Evolutionary conservation across 2,329 filamentous ascomycete species (phyloP), one percentile per base, ranked within the genome.

Genomic region (Venturia aucupariae): DNA sequence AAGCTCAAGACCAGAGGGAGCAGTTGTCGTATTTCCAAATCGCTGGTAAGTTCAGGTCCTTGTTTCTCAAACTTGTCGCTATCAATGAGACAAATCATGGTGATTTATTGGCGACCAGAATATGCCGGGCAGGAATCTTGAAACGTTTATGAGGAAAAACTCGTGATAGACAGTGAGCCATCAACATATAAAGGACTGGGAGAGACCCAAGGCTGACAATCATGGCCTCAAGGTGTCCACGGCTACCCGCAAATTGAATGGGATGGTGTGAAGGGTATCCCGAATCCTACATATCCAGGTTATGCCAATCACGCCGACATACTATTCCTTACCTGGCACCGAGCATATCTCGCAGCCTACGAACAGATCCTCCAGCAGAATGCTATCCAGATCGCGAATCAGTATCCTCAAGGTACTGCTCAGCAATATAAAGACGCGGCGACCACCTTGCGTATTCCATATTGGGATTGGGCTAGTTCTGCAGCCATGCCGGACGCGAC

Each of bases 391-490:
- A 62, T 65, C 15, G 63, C 63, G 17, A 54, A 38, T 38, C 22
- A 55, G 51, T 65, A 62, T 32, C 59, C 30, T 15, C 60, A n/a
- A 41, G 24, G 27, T 39, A 27, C 15, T 13, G 27, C 22, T 8
- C 27, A n/a, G 35, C 32, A 41, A 48, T 64, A 64, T 48, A 42
- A 7, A 19, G 27, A 22, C 6, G 63, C 63, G 8, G 63, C 63
- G 27, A 32, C 5, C 22, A 46, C 19, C 30, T 55, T 64, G 7
- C 57, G 57, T n/a, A 61, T 64, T 19, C 63, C 63, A 32, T 64
- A 64, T 42, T 64, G 63, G 63, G 63, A 62, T 32, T 64, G 63
- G 63, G 59, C 38, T 5, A 57, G 30, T n/a, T 19, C 8, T 41
- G 35, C 62, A 22, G 48, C 46, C 19, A 22, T 64, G 22, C 62